Conservation (phyloP, 2,329 filamentous ascomycete species). For the Aspergillus candidus region DNA sequence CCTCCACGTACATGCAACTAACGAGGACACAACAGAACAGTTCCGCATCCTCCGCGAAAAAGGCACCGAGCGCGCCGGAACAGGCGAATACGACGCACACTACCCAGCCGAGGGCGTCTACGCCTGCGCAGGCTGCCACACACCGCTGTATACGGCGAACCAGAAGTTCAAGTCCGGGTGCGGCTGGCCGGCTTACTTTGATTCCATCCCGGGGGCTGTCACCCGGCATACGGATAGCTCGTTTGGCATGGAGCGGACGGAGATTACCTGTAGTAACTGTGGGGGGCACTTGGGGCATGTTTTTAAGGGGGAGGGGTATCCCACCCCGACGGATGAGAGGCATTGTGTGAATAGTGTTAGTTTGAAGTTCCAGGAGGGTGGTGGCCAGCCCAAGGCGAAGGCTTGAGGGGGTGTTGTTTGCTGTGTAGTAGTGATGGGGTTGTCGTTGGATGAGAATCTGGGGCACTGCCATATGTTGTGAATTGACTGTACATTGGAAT, state of each 20-base stretch:
- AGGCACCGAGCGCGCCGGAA: constrained; percentile 76
- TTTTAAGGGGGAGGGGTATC: constrained; percentile 80
- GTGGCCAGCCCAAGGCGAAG: constrained; percentile 26
- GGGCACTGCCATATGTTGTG: too few relatives aligned
- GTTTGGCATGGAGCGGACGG: constrained; percentile 77
- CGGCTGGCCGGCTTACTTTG: constrained; percentile 97
- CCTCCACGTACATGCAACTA: too few relatives aligned
- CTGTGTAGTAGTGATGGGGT: constrained; percentile 5
- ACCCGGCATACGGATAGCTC: constrained; percentile 69
- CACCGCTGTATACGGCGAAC: constrained; percentile 83
- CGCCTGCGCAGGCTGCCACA: constrained; percentile 75
- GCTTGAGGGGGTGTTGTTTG: constrained; percentile 15
- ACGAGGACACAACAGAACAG: constrained; percentile 60
- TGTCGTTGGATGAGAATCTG: too few relatives aligned
- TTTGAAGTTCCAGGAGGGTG: constrained; percentile 70
- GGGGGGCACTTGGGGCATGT: constrained; percentile 89
- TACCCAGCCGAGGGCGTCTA: constrained; percentile 71
- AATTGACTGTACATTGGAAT: too few relatives aligned
- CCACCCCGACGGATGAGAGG: constrained; percentile 85
- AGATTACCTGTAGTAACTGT: constrained; percentile 93
- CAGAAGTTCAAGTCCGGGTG: constrained; percentile 97
- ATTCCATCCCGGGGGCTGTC: constrained; percentile 86
- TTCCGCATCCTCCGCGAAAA: constrained; percentile 90
- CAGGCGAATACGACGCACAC: constrained; percentile 85
- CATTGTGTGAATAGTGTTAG: constrained; percentile 96